Evolutionary conservation across 1,284 basidiomycete species (phyloP).

Genomic region (Ganoderma lucidum): DNA sequence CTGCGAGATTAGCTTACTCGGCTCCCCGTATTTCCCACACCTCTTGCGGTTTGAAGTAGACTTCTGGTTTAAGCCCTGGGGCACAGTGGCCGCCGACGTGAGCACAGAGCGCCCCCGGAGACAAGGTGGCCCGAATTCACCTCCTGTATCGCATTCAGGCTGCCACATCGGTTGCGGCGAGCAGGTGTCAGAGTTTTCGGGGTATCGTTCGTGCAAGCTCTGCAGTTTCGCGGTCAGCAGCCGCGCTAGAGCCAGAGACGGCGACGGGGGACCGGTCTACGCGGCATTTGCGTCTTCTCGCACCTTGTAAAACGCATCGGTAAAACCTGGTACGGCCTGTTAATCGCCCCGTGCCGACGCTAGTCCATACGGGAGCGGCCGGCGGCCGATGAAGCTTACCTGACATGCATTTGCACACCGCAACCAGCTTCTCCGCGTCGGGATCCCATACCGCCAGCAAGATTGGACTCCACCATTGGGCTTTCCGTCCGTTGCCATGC

Average conservation of each 20-base stretch:
- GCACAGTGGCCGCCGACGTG: conserved; percentile 18
- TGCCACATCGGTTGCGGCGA: conserved; percentile 67
- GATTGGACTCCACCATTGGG: conserved; percentile 93
- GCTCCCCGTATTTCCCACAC: conserved; percentile 95
- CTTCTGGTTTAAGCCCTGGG: conserved; percentile 76
- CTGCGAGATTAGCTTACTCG: conserved; percentile 62
- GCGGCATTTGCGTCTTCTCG: conserved; percentile 14
- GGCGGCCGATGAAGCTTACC: conserved; percentile 50
- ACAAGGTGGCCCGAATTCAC: conserved; percentile 44
- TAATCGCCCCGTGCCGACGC: conserved; percentile 27
- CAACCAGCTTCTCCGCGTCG: conserved; percentile 73
- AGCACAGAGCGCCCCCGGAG: conserved; percentile 12
- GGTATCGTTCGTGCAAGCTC: conserved; percentile 70
- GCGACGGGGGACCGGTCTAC: background rate
- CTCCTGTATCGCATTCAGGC: conserved; percentile 68
- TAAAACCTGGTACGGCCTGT: conserved; percentile 68
- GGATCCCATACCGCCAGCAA: conserved; percentile 86
- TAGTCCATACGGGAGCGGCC: conserved; percentile 23
- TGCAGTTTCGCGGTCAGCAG: conserved; percentile 35
- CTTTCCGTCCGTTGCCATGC: conserved; percentile 95
- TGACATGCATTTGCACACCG: conserved; percentile 90
- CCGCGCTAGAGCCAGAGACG: background rate
- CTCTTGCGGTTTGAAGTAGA: conserved; percentile 87
- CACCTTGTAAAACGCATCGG: conserved; percentile 87
- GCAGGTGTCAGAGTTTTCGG: conserved; percentile 71